Evolutionary conservation across 1,139 yeast genomes (phyloP).

Genomic region (Yamadazyma oceani): DNA sequence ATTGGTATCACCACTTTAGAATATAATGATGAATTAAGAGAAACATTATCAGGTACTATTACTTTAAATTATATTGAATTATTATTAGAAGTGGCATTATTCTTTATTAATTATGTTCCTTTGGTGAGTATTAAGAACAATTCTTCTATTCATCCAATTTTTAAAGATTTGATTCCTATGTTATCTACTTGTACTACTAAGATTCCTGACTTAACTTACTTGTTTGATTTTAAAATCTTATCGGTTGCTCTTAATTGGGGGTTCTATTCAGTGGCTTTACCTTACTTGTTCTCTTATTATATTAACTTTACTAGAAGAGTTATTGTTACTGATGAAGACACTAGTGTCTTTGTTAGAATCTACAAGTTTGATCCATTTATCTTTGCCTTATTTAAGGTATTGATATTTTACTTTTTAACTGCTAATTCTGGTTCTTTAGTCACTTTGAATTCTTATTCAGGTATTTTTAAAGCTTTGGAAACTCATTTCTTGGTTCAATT

Average conservation of each 20-base stretch:
- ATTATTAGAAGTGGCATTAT: slow-evolving; percentile 36
- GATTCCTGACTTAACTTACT: slow-evolving; percentile 37
- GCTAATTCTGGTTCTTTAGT: slow-evolving; percentile 34
- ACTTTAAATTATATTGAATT: slow-evolving; percentile 46
- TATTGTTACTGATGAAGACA: slow-evolving; percentile 29
- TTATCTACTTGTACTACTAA: slow-evolving; percentile 24
- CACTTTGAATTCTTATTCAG: slow-evolving; percentile 26
- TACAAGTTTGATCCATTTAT: slow-evolving; percentile 57
- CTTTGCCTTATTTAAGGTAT: slow-evolving; percentile 51
- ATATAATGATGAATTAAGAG: slow-evolving; percentile 48
- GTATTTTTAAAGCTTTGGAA: slow-evolving; percentile 35
- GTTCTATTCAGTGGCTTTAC: slow-evolving; percentile 40
- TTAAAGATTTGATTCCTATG: slow-evolving; percentile 36
- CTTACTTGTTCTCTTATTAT: slow-evolving; percentile 49
- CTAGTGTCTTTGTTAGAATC: slow-evolving; percentile 33
- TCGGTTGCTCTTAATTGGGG: slow-evolving; percentile 43
- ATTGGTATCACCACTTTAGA: slow-evolving; percentile 43
- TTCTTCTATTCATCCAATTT: slow-evolving; percentile 37
- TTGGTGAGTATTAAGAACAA: slow-evolving; percentile 41
- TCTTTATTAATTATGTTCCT: slow-evolving; percentile 36
- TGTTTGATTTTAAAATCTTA: slow-evolving; percentile 28
- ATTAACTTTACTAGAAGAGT: slow-evolving; percentile 54
- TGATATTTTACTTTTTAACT: slow-evolving; percentile 44
- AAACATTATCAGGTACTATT: slow-evolving; percentile 48
- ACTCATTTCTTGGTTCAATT: slow-evolving; percentile 39